A percentile compares a stretch with the other conserved stretches of the same genome.
These are phyloP conservation scores for Pseudogymnoascus sp. DNA, from an alignment of 2,329 filamentous ascomycete species.

Conservation along the genomic window DNA sequence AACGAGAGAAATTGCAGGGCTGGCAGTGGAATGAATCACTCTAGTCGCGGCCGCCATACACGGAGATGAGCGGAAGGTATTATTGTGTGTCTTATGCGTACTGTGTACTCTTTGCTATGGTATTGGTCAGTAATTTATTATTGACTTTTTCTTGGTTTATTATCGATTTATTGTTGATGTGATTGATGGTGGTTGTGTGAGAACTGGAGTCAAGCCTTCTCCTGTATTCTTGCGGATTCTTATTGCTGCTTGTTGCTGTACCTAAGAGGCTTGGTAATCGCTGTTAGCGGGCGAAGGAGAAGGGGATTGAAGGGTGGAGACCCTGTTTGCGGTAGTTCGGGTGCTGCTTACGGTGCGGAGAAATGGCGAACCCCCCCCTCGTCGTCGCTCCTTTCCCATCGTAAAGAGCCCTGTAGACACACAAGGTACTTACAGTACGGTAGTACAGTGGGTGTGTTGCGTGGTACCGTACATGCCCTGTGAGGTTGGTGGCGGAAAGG, in stretches of 20 bases:
- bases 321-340: not conserved
- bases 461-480: constrained; percentile 1
- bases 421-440: not conserved
- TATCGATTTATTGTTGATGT: not conserved
- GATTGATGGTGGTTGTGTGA: not conserved
- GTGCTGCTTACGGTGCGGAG: not conserved
- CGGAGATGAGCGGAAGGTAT: not conserved
- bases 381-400: not conserved
- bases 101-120: not conserved
- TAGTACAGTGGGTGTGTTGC: not conserved
- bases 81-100: not conserved
- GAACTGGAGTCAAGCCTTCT: not conserved
- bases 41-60: not conserved
- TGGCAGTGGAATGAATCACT: not conserved
- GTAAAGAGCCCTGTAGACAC: not conserved
- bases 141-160: not conserved
- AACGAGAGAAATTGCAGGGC: constrained; percentile 8
- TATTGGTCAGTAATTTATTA: not conserved
- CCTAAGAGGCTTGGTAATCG: constrained; percentile 1
- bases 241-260: not conserved
- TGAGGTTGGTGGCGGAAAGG: constrained; percentile 3
- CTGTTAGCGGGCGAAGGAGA: constrained; percentile 3
- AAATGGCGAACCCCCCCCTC: not conserved
- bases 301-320: not conserved
- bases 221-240: not conserved